Evolutionary conservation across 768 basidiomycete genomes (phyloP).

Genomic region (Suillus bovinus): DNA sequence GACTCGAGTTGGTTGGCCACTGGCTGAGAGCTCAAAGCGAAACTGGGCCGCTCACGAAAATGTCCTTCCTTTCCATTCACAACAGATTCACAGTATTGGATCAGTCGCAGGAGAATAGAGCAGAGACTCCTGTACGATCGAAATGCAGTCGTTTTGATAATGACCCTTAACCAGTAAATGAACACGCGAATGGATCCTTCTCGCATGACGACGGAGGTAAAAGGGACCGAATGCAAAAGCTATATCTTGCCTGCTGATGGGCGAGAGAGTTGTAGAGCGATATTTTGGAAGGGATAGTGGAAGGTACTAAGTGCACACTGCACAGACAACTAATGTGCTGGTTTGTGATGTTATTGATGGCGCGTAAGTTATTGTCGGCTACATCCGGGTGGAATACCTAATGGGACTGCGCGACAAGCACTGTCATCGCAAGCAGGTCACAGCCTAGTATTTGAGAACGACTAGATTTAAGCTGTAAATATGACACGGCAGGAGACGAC

Average conservation of each 20-base stretch:
- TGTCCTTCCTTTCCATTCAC: not conserved
- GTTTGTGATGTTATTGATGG: not conserved
- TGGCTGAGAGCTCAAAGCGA: conserved; percentile 4
- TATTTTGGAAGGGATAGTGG: not conserved
- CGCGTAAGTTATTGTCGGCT: not conserved
- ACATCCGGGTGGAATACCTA: not conserved
- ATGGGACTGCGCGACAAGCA: not conserved
- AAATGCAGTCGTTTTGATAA: not conserved
- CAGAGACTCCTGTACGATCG: not conserved
- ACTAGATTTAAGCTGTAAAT: not conserved
- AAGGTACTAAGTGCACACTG: not conserved
- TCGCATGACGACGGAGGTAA: not conserved
- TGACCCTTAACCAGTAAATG: not conserved
- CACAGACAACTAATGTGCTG: not conserved
- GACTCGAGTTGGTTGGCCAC: not conserved
- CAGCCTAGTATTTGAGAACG: not conserved
- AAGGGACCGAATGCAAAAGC: not conserved
- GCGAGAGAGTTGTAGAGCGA: not conserved
- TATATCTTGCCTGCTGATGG: not conserved
- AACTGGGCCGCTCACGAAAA: not conserved
- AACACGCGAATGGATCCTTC: not conserved
- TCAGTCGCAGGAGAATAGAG: not conserved
- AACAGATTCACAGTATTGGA: not conserved
- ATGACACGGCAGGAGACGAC: not conserved
- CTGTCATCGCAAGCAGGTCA: not conserved